These are phyloP conservation scores for Podaxis mareebaensis DNA, from an alignment of 768 basidiomycete species.

Conservation along the genomic window DNA sequence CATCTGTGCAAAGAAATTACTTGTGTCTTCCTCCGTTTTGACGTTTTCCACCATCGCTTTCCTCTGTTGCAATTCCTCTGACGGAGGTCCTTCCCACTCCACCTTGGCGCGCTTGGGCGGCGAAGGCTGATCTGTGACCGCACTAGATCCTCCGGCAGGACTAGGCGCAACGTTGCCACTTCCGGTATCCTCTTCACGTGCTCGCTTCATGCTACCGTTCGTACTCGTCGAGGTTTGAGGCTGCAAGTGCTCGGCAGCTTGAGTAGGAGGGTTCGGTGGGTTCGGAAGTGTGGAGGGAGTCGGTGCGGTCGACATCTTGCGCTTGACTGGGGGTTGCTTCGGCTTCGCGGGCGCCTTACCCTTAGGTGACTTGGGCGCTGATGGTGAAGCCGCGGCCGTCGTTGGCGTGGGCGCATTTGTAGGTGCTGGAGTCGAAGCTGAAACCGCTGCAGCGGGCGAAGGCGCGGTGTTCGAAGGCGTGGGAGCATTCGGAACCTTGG, in stretches of 20 bases:
- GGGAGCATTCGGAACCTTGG: conserved; percentile 7
- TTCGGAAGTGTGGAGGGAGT: conserved; percentile 1
- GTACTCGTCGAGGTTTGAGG: conserved; percentile 17
- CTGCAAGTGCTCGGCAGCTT: conserved; percentile 6
- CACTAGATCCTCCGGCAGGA: conserved; percentile 29
- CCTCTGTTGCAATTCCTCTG: conserved; percentile 48
- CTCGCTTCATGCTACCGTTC: conserved; percentile 43
- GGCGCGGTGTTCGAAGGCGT: conserved; percentile 16
- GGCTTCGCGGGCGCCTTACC: conserved; percentile 46
- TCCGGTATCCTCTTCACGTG: conserved; percentile 52
- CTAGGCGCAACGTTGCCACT: conserved; percentile 28
- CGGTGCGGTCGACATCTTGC: conserved; percentile 31
- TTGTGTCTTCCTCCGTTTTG: conserved; percentile 69
- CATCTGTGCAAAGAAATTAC: conserved; percentile 62
- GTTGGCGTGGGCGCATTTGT: conserved; percentile 53
- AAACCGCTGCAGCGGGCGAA: conserved; percentile 28
- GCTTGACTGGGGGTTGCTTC: conserved; percentile 34
- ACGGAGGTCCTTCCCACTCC: conserved; percentile 67
- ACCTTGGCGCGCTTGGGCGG: conserved; percentile 73
- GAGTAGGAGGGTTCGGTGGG: background rate
- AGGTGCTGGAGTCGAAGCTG: conserved; percentile 48
- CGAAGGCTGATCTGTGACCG: conserved; percentile 50
- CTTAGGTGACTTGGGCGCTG: conserved; percentile 72
- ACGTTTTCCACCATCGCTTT: conserved; percentile 46
- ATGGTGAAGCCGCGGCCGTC: conserved; percentile 57